Percentiles rank a stretch among this genome's conserved stretches.
Evolutionary conservation across 2,329 filamentous ascomycete species (phyloP).

Genomic region (Alternaria metachromatica): DNA sequence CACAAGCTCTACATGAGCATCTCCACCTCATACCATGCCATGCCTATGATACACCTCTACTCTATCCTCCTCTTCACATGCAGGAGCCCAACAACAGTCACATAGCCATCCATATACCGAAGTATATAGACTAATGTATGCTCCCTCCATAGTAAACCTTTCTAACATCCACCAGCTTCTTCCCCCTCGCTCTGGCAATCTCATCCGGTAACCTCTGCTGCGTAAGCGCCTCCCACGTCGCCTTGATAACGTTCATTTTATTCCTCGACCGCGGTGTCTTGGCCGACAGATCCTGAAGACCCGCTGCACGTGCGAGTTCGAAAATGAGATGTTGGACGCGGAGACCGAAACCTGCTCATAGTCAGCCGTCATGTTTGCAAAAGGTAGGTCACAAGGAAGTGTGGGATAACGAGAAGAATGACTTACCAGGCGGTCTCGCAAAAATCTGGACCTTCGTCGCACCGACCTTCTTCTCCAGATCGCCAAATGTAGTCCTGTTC

Average conservation of each 20-base stretch:
- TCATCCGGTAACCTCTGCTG: constrained; percentile 87
- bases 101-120: too few relatives aligned
- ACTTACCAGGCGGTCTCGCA: constrained; percentile 83
- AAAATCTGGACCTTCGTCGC: constrained; percentile 85
- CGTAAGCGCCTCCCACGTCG: constrained; percentile 80
- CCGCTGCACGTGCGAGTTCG: constrained; percentile 87
- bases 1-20: background rate
- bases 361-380: background rate
- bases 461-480: constrained; percentile 80
- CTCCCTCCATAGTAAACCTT: constrained; percentile 94
- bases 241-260: constrained; percentile 98
- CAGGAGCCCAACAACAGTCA: too few relatives aligned
- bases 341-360: constrained; percentile 80
- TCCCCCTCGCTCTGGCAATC: constrained; percentile 85
- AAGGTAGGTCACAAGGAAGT: background rate
- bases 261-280: constrained; percentile 85
- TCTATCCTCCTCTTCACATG: background rate
- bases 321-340: constrained; percentile 91
- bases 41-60: constrained; percentile 19
- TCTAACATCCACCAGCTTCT: constrained; percentile 93
- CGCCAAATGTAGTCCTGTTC: constrained; percentile 87
- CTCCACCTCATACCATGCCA: background rate
- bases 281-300: constrained; percentile 86
- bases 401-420: background rate
- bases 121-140: constrained; percentile 29